phyloP scores from a whole-genome alignment of 2,329 filamentous ascomycete species.

The Parafenestella ontariensis region DNA sequence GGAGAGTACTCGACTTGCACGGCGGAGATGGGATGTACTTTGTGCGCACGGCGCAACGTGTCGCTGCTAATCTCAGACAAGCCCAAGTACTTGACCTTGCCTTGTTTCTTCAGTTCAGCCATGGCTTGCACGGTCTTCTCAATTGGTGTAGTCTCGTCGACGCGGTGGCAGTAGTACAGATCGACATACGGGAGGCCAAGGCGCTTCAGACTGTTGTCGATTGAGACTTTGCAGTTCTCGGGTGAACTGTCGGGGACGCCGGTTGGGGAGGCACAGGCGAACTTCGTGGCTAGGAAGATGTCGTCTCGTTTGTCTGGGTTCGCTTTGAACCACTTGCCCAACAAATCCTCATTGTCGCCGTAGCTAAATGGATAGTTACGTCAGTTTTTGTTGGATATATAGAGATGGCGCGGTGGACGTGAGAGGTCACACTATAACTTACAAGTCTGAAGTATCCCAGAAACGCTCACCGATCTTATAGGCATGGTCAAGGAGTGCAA shows the following conservation, averaged over 20 bases:
- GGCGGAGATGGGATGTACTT: conserved; percentile 56
- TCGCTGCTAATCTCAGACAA: conserved; percentile 54
- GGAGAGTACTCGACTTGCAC: conserved; percentile 61
- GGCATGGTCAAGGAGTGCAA: conserved; percentile 60
- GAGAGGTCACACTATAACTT: background rate
- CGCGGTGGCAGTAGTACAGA: conserved; percentile 54
- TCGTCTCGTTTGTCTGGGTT: conserved; percentile 50
- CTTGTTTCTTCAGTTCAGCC: conserved; percentile 63
- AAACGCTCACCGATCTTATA: conserved; percentile 58
- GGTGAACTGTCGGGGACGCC: conserved; percentile 55
- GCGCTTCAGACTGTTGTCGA: conserved; percentile 49
- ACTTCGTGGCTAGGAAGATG: conserved; percentile 56
- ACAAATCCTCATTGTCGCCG: conserved; percentile 45
- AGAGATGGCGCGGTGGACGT: conserved; percentile 14
- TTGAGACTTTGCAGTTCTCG: conserved; percentile 51
- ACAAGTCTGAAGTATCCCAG: conserved; percentile 38
- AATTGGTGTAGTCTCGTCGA: conserved; percentile 54
- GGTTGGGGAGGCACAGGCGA: conserved; percentile 56
- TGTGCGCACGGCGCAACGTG: conserved; percentile 58
- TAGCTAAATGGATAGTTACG: conserved; percentile 15
- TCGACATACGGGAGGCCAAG: conserved; percentile 54
- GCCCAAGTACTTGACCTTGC: conserved; percentile 59
- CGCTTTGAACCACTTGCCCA: conserved; percentile 45
- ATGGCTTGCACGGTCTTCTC: conserved; percentile 59
- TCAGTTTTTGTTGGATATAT: background rate